Evolutionary conservation across 2,329 filamentous ascomycete genomes (phyloP).

Genomic region (Colletotrichum truncatum): DNA sequence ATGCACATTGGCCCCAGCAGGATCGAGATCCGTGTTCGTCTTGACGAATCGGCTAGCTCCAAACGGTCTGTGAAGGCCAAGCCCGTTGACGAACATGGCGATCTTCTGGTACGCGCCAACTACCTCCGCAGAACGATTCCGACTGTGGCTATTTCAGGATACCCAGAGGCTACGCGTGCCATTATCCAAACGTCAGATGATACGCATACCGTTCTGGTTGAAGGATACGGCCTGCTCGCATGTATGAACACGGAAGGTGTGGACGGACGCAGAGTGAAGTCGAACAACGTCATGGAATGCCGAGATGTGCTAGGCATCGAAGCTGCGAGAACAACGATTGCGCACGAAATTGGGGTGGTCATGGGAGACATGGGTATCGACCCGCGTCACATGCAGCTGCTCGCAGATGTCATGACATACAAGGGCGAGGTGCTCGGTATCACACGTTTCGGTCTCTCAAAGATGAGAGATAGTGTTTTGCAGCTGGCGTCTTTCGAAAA

Average conservation of each 20-base stretch:
- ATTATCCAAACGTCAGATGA: constrained; percentile 86
- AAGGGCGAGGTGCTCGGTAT: constrained; percentile 97
- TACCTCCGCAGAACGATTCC: constrained; percentile 85
- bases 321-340: constrained; percentile 89
- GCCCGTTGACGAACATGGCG: constrained; percentile 50
- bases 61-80: constrained; percentile 59
- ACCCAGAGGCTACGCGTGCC: constrained; percentile 84
- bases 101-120: constrained; percentile 80
- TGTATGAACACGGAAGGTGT: constrained; percentile 97
- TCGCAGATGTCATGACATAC: constrained; percentile 99
- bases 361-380: constrained; percentile 97
- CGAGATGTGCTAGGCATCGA: constrained; percentile 92
- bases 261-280: constrained; percentile 75
- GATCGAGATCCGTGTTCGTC: constrained; percentile 78
- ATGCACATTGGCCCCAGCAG: constrained; percentile 69
- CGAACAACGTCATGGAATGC: constrained; percentile 93
- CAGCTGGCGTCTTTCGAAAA: constrained; percentile 98
- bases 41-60: constrained; percentile 58
- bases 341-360: constrained; percentile 85
- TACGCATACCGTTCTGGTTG: constrained; percentile 82
- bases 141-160: constrained; percentile 86
- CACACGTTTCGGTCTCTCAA: constrained; percentile 93
- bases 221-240: constrained; percentile 88
- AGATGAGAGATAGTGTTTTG: constrained; percentile 94
- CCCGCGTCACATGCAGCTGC: constrained; percentile 95